A percentile compares a stretch with the other conserved stretches of the same genome.
phyloP scores from a whole-genome alignment of 1,284 basidiomycete genomes.

The Cronartium ribicola region DNA sequence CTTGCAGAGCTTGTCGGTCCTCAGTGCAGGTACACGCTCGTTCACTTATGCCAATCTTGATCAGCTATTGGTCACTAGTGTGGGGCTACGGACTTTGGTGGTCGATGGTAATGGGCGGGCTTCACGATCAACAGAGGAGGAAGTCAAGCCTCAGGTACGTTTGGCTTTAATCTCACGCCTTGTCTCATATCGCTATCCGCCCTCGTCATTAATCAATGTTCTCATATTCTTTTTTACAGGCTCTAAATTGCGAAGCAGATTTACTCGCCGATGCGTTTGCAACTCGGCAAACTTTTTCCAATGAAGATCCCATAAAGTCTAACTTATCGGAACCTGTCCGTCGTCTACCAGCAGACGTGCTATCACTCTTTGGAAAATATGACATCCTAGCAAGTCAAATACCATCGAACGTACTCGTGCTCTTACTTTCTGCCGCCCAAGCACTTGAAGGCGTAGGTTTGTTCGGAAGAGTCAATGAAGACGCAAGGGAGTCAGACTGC shows the following conservation, averaged over 20 bases:
- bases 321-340: too few relatives aligned
- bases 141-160: background rate
- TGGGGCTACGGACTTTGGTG: background rate
- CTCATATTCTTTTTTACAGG: background rate
- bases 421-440: background rate
- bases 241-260: background rate
- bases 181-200: too few relatives aligned
- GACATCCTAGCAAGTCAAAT: background rate
- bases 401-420: background rate
- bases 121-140: background rate
- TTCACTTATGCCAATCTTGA: background rate
- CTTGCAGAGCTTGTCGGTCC: background rate
- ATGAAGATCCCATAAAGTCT: too few relatives aligned
- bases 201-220: background rate
- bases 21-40: background rate
- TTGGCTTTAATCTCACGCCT: background rate
- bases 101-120: background rate
- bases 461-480: background rate
- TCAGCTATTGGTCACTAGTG: background rate
- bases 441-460: background rate
- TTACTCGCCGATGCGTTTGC: background rate
- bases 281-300: background rate
- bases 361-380: background rate
- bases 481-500: too few relatives aligned
- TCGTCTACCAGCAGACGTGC: background rate